phyloP scores from a whole-genome alignment of 2,329 filamentous ascomycete genomes.

The Pyrenochaeta sp. region DNA sequence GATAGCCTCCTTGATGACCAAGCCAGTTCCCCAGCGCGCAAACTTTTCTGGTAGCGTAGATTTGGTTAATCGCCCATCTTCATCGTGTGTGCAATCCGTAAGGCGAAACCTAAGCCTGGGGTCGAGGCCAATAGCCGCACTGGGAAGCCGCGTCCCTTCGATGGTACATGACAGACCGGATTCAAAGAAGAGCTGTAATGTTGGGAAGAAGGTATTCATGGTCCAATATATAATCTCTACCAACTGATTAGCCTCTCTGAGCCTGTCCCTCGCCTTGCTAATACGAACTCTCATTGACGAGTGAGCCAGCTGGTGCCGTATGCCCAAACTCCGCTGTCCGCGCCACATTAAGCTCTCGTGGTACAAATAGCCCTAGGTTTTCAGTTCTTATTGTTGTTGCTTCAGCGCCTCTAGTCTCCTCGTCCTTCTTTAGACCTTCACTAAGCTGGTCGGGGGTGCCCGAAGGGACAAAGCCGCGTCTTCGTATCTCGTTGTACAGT shows the following conservation, averaged over 20 bases:
- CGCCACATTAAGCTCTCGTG: slow-evolving; percentile 3
- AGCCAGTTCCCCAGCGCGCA: slow-evolving; percentile 8
- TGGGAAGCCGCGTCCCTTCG: slow-evolving; percentile 21
- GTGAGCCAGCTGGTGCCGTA: slow-evolving; percentile 9
- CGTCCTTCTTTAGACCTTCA: not conserved
- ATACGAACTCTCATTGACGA: slow-evolving; percentile 32
- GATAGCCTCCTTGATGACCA: slow-evolving; percentile 28
- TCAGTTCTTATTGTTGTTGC: not conserved
- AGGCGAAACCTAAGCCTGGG: slow-evolving; percentile 34
- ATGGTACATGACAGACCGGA: slow-evolving; percentile 39
- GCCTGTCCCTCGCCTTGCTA: not conserved
- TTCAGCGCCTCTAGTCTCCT: not conserved
- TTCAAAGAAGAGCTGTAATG: slow-evolving; percentile 41
- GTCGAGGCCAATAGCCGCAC: slow-evolving; percentile 32
- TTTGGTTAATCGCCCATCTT: slow-evolving; percentile 28
- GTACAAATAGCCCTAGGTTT: not conserved
- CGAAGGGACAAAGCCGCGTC: not conserved
- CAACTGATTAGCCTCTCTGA: slow-evolving; percentile 1
- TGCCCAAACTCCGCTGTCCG: slow-evolving; percentile 21
- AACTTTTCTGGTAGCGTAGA: slow-evolving; percentile 25
- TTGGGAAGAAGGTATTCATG: slow-evolving; percentile 40
- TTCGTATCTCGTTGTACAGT: not conserved
- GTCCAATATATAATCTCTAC: slow-evolving; percentile 37
- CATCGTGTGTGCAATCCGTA: slow-evolving; percentile 38
- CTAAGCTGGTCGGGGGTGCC: not conserved